Evolutionary conservation across 2,329 filamentous ascomycete species (phyloP).

Genomic region (Juglanconis oblonga): DNA sequence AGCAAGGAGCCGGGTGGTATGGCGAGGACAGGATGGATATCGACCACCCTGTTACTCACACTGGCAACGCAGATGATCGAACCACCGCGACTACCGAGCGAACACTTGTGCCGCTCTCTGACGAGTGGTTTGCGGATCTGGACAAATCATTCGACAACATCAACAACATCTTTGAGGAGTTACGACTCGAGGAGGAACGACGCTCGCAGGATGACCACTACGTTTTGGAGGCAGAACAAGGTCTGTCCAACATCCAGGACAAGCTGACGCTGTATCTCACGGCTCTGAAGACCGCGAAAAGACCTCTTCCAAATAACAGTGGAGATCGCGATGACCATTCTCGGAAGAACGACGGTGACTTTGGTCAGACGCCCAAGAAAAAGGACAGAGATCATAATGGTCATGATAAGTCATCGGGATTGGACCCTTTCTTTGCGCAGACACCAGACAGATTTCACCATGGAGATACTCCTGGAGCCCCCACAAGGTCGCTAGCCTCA

Average conservation of each 20-base stretch:
- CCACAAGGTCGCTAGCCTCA: not conserved
- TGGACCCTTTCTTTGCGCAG: not conserved
- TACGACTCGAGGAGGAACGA: not conserved
- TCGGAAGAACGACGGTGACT: not conserved
- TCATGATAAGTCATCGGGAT: not conserved
- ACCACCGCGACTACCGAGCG: not conserved
- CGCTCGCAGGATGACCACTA: not conserved
- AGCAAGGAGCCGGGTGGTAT: not conserved
- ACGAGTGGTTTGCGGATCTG: constrained; percentile 13
- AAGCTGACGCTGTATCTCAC: constrained; percentile 4
- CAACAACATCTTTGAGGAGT: constrained; percentile 10
- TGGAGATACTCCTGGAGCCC: not conserved
- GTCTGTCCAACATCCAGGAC: constrained; percentile 1
- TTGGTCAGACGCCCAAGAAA: not conserved
- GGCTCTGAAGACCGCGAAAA: not conserved
- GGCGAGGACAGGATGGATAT: not conserved
- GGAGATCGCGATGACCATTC: not conserved
- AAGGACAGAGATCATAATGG: not conserved
- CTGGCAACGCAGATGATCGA: not conserved
- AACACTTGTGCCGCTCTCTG: not conserved
- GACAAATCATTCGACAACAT: constrained; percentile 13
- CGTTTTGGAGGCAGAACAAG: not conserved
- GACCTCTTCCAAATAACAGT: not conserved
- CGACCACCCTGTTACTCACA: not conserved
- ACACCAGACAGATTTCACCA: not conserved